A percentile compares a stretch with the other conserved stretches of the same genome.
Conservation (phyloP, 768 basidiomycete species). For the Gyrodon lividus region DNA sequence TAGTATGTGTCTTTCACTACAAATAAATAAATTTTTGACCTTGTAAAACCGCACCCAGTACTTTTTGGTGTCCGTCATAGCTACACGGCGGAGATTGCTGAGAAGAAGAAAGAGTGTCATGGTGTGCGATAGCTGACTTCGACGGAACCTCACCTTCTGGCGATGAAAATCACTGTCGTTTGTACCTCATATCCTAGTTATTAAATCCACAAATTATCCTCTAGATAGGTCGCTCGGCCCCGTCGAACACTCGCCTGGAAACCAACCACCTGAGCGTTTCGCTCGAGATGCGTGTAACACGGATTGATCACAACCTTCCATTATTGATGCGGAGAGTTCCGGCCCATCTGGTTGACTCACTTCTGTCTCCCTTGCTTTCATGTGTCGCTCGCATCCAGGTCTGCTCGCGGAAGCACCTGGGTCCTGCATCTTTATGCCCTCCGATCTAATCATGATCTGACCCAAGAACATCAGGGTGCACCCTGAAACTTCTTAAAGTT, state of each 20-base stretch:
- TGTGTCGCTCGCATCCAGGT: not conserved
- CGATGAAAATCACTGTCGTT: slow-evolving; percentile 1
- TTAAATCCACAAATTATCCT: slow-evolving; percentile 4
- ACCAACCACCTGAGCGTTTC: not conserved
- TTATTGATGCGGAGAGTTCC: slow-evolving; percentile 26
- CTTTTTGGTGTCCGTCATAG: slow-evolving; percentile 14
- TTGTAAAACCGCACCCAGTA: slow-evolving; percentile 8
- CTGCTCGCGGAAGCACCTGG: slow-evolving; percentile 7
- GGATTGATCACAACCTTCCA: slow-evolving; percentile 5
- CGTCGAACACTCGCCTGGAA: slow-evolving; percentile 10
- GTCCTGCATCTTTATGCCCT: slow-evolving; percentile 11
- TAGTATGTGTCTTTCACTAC: slow-evolving; percentile 3
- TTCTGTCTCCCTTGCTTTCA: slow-evolving; percentile 3
- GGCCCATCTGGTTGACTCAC: slow-evolving; percentile 2
- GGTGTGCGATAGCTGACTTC: slow-evolving; percentile 2
- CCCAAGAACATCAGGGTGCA: slow-evolving; percentile 30
- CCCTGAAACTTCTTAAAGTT: slow-evolving; percentile 29
- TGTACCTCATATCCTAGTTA: slow-evolving; percentile 11
- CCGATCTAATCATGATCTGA: slow-evolving; percentile 12
- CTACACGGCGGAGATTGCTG: slow-evolving; percentile 32
- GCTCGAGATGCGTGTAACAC: not conserved
- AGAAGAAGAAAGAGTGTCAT: slow-evolving; percentile 11
- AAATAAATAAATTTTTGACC: slow-evolving; percentile 17
- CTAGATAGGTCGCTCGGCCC: slow-evolving; percentile 19
- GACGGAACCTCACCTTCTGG: slow-evolving; percentile 6